Evolutionary conservation across 2,329 filamentous ascomycete species (phyloP), one percentile per base, ranked within the genome.

Genomic region (Hymenoscyphus infarciens): DNA sequence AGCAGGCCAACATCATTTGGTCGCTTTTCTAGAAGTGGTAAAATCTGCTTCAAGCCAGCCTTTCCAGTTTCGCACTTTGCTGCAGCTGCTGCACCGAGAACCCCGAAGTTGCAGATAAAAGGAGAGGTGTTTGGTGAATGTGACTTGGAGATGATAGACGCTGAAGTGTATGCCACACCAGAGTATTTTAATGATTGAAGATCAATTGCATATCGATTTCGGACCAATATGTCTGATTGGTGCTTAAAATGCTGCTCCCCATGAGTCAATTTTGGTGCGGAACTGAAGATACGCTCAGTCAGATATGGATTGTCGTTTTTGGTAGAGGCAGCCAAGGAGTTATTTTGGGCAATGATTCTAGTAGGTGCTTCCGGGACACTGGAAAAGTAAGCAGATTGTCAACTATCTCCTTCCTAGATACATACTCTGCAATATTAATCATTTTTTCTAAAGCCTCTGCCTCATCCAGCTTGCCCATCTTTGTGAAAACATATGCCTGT

Each of bases 1-100:
- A 91, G 78, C 2, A 97, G 81, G 1, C 93, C 94, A 25, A 97
- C 80, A 72, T 97, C 92, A 64, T 85, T 85, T 0, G 92, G 91
- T 33, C 91, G 82, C 72, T 86, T 88, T 69, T 91, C 87, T 6
- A 94, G 78, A 13, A 93, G 75, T 1, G 85, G 83, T 3, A 91
- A 76, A 29, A 96, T 84, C 39, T 84, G 80, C 72, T 88, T 90
- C 38, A 96, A 77, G 5, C 88, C 86, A 55, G 85, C 82, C 69
- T 88, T 89, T 54, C 86, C 88, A 10, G 82, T 81, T 67, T 81
- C 77, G 39, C 85, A 83, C 56, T 86, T 82, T 7, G 88, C 84
- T 69, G 88, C 83, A 13, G 92, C 92, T 42, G 92, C 91, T 13
- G 91, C 91, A 69, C 90, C 87, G 65, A 88, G 79, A 6, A 86